Evolutionary conservation across 805 yeast species (phyloP).

Genomic region (Kodamaea laetipori): DNA sequence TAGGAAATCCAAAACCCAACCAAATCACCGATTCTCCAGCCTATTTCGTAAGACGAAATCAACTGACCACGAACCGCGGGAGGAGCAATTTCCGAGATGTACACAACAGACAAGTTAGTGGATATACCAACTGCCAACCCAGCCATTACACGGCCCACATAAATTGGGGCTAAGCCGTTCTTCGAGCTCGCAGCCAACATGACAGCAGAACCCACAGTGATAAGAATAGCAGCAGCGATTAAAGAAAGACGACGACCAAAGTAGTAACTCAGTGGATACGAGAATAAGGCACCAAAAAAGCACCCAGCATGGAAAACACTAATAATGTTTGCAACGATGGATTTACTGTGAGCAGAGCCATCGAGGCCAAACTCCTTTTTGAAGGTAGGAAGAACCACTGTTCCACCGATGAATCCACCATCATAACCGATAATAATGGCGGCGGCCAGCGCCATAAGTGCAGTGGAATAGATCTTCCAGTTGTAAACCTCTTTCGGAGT

Average conservation of each 20-base stretch:
- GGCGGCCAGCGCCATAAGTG: slow-evolving; percentile 40
- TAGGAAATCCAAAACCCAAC: slow-evolving; percentile 42
- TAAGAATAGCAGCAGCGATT: slow-evolving; percentile 32
- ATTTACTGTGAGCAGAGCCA: slow-evolving; percentile 22
- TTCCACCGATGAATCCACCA: slow-evolving; percentile 44
- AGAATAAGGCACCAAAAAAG: slow-evolving; percentile 40
- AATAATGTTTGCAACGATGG: slow-evolving; percentile 34
- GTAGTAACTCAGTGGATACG: slow-evolving; percentile 39
- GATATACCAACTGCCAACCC: slow-evolving; percentile 40
- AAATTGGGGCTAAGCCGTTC: slow-evolving; percentile 37
- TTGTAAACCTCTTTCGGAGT: slow-evolving; percentile 43
- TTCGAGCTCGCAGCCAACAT: slow-evolving; percentile 34
- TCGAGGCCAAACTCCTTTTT: slow-evolving; percentile 35
- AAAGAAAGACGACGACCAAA: slow-evolving; percentile 36
- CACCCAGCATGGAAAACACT: slow-evolving; percentile 45
- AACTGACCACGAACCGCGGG: slow-evolving; percentile 39
- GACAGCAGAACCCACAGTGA: slow-evolving; percentile 39
- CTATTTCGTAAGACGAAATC: slow-evolving; percentile 36
- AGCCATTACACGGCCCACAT: slow-evolving; percentile 39
- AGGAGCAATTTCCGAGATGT: slow-evolving; percentile 37
- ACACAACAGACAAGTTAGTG: slow-evolving; percentile 40
- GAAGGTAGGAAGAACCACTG: slow-evolving; percentile 37
- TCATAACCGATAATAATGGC: slow-evolving; percentile 45
- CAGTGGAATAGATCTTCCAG: slow-evolving; percentile 35
- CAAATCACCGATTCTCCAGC: slow-evolving; percentile 43